Evolutionary conservation across 345 rosid species (phyloP), one percentile per base, ranked within the genome.

Genomic region (Eucalyptus regnans): DNA sequence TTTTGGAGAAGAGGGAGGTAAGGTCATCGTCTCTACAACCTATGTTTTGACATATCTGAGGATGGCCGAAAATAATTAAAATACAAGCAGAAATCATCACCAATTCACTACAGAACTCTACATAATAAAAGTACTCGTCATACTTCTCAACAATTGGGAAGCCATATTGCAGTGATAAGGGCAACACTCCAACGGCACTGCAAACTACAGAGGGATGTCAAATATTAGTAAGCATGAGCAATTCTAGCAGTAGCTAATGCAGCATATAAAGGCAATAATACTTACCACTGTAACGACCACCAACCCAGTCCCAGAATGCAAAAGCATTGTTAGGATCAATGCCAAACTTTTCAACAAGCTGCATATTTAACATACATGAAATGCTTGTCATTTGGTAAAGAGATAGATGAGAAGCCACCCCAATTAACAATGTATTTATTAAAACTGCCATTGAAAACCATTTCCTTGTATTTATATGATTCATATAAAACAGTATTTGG

Each of bases 231-330:
- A 90, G 87, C 49, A 60, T 88, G 86, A 58, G 88, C 84, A 89
- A 52, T 80, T 54, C 50, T 64, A 33, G 81, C 71, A 87, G 86
- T 80, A 66, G 89, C 44, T 50, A 54, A 17, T 52, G 31, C n/a
- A 84, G 86, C 86, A 64, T 64, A 46, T 12, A 88, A 31, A n/a
- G 27, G 83, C 48, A 20, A 88, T 86, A 87, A 87, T 89, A 89
- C 93, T 88, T 94, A 98, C 99, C 99, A 91, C 99, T 96, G 87
- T 96, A 95, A 17, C 98, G 93, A 90, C 99, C 99, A 87, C 99
- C 97, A 90, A 97, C 99, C 99, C 99, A 97, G 92, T 97, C 98
- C 99, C 99, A 97, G 90, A 98, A 97, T 88, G 99, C 96, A 94
- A 98, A 98, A 87, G 99, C 97, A 94, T 98, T 95, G 50, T 95